Base-by-base conservation (phyloP, 305 asterid genomes). In the Fraxinus angustifolia region DNA sequence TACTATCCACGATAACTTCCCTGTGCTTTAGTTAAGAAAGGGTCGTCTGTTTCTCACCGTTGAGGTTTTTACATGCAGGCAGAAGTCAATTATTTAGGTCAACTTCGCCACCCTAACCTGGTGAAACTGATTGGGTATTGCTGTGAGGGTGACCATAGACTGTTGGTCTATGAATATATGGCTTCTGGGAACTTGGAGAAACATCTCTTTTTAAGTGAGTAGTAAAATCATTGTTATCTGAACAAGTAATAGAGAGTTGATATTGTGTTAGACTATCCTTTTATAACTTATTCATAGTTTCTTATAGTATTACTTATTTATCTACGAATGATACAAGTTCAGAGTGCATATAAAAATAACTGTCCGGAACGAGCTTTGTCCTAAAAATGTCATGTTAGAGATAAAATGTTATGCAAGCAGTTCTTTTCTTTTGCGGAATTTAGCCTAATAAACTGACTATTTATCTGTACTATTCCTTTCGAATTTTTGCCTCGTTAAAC, bases 141-240 rank as follows among this genome's bases (percentile, higher is more conserved):
- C 97, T 95, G 98, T 26, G 98, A 92, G 84, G 98, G 89, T 78
- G 95, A 95, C 87, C 99, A 95, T 76, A 88, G 98, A 87, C 88
- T 95, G 78, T 83, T 93, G 91, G 98, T 95, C 30, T 95, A 93
- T 72, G 99, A 95, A 88, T 95, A 93, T 79, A 92, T 95, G 99
- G 94, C 93, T n/a, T 91, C 97, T 75, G 98, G 99, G 82, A 95
- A 97, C 97, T 85, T 95, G 87, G 99, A 95, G 89, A 92, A 89
- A 81, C 97, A 92, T 84, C 96, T 95, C 12, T 95, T 95, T 85
- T 80, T 89, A 45, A 88, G 99, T 95, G 82, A 90, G 99, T 90
- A 78, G 68, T 78, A 81, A 75, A 75, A 33, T 34, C 77, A 38
- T 75, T 33, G 17, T 33, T 79, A 45, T 62, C 5, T 76, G 14